Evolutionary conservation across 805 yeast species (phyloP).

Genomic region (Maudiozyma saulgeensis): DNA sequence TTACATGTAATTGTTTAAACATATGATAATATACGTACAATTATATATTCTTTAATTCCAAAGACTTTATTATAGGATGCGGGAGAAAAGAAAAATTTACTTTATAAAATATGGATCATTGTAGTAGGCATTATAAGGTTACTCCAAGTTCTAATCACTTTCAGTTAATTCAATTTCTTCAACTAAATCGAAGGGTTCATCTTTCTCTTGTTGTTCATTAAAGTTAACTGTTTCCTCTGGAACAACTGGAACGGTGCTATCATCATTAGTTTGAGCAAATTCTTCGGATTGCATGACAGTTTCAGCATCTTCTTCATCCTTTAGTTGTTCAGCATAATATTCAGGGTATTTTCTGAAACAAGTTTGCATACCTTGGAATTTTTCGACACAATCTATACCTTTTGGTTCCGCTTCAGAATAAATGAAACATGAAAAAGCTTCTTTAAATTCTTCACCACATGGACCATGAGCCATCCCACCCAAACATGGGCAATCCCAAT

Average conservation of each 20-base stretch:
- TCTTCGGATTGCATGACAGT: not conserved
- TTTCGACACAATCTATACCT: constrained; percentile 91
- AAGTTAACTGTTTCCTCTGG: not conserved
- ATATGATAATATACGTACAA: no score
- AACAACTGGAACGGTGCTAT: not conserved
- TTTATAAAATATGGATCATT: no score
- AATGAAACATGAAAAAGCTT: constrained; percentile 90
- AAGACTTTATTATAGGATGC: no score
- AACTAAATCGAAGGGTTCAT: not conserved
- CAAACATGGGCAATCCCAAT: constrained; percentile 98
- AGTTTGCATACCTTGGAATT: constrained; percentile 84
- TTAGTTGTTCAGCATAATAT: constrained; percentile 72
- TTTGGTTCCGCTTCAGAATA: constrained; percentile 93
- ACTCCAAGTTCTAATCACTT: constrained; percentile 1
- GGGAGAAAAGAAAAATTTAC: no score
- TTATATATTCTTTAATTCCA: not conserved
- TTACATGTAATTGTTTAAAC: not conserved
- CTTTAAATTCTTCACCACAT: constrained; percentile 93
- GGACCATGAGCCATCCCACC: constrained; percentile 99
- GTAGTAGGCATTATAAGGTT: not conserved
- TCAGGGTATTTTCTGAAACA: constrained; percentile 94
- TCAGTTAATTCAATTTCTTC: constrained; percentile 10
- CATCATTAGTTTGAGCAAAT: not conserved
- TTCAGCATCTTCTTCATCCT: constrained; percentile 14
- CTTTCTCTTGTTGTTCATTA: not conserved